Conservation (phyloP, 352 stramenopile genomes). For the Nothophytophthora sp. region DNA sequence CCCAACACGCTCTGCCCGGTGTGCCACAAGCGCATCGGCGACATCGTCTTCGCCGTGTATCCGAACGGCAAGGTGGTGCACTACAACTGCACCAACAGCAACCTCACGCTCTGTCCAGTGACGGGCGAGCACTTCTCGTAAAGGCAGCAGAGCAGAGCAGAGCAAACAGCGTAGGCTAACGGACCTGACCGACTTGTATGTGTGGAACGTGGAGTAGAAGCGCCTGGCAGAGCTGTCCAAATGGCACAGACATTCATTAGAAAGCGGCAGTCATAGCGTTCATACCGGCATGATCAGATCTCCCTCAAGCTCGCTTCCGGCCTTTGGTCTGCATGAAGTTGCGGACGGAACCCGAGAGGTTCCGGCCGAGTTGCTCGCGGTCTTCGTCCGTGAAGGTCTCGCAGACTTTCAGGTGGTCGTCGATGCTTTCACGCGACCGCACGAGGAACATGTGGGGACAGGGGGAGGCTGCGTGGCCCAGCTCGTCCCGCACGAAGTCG, state of each 20-base stretch:
- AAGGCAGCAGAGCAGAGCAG: conserved; percentile 6
- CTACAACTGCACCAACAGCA: conserved; percentile 89
- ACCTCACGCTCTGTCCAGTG: conserved; percentile 79
- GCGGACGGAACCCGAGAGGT: conserved; percentile 28
- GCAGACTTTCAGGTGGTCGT: conserved; percentile 70
- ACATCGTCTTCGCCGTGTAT: conserved; percentile 89
- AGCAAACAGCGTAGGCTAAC: neutral
- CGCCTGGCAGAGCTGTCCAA: conserved; percentile 7
- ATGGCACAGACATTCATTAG: conserved; percentile 32
- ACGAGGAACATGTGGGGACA: conserved; percentile 76
- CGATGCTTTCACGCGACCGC: conserved; percentile 56
- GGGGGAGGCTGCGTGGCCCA: conserved; percentile 48
- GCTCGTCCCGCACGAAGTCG: conserved; percentile 53
- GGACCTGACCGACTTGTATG: conserved; percentile 11
- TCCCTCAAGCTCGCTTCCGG: too few relatives aligned
- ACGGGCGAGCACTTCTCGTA: conserved; percentile 81
- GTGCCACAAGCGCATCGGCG: conserved; percentile 88
- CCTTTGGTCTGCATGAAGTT: conserved; percentile 35
- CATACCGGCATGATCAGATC: too few relatives aligned
- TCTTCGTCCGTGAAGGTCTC: conserved; percentile 66
- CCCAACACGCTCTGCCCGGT: conserved; percentile 73
- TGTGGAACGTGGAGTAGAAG: conserved; percentile 28
- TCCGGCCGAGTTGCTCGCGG: conserved; percentile 39
- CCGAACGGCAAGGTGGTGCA: conserved; percentile 86
- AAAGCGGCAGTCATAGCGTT: too few relatives aligned